Evolutionary conservation across 805 yeast species (phyloP), one percentile per base, ranked within the genome.

Genomic region (Yueomyces sinensis): DNA sequence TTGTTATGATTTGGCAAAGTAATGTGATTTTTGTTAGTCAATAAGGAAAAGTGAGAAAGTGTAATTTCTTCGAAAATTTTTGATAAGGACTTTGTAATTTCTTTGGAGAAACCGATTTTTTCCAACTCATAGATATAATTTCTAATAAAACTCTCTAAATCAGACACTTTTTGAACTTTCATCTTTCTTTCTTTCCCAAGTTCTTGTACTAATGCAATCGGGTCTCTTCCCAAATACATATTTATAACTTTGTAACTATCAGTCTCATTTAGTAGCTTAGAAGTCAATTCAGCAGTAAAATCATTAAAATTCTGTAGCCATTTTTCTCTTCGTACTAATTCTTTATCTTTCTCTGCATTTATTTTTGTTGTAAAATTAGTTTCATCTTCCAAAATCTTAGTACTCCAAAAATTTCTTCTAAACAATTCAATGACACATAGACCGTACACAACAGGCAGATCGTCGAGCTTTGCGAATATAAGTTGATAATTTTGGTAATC

Each of bases 401-500:
- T 22, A 17, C 36, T 27, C 81, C 84, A 77, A 42, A 70, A 71
- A 32, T 60, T 57, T 43, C 79, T 70, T 33, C 83, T 61, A 33
- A 77, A 58, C 31, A 60, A 63, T 42, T 81, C 87, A 32, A 80
- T 65, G 3, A 78, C 41, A 52, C 73, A 68, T n/a, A 78, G 59
- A 1, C 91, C 91, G 50, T 80, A 78, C 1, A 80, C 54, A 11
- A 80, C 49, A 0, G 94, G 94, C 19, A 82, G 49, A 49, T 82
- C 91, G 13, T 72, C 63, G 1, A 78, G 72, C 24, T 53, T 53
- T 3, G 67, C 54, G 19, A 50, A 45, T 14, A 41, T 37, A 9
- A 47, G 32, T 35, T 51, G 51, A 9, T 34, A 38, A 9, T 39
- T 35, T 36, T 54, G 54, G 22, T 49, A 47, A 7, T 23, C 23